Evolutionary conservation across 495 filamentous ascomycete genomes (phyloP), one percentile per base, ranked within the genome.

Genomic region (Penicillium diatomitis): DNA sequence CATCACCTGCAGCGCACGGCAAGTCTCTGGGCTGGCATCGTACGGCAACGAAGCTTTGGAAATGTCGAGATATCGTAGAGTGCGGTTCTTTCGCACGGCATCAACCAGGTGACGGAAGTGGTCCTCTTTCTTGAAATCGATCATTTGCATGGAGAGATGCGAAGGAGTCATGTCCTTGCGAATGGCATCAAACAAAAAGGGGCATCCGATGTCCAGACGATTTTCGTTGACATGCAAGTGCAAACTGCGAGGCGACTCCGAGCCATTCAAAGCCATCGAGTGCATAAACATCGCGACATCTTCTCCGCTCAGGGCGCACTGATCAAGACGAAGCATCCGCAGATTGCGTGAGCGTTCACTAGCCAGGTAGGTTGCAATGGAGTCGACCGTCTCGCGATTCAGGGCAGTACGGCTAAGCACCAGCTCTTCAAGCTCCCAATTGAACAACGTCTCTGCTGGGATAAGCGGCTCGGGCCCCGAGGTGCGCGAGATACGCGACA

Each of bases 11-110:
- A 96, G 60, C n/a, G 82, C 74, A 38, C 80, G 73, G 51, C 85
- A 88, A 0, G 89, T 90, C 45, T 88, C 82, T 2, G 79, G 73
- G 35, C 82, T 79, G 2, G 86, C 82, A 47, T 90, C 84, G 36
- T 84, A 85, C 1, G 90, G 88, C 4, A 96, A 79, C 2, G 89
- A 88, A 11, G 85, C 87, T 50, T 90, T 88, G 6, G 87, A 90
- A 47, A 98, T 83, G 66, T 94, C 90, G n/a, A 98, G 70, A 46
- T 80, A 84, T 35, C 74, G 71, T 47, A 96, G 79, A 5, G 87
- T 83, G 28, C 71, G 83, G 52, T 95, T 95, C 27, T 71, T 66
- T 2, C 81, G 77, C 43, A 96, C 64, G 2, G 92, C 86, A 41
- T 77, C 68, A 8, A 92, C 68, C 34, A 98, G 72, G 41, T 82